Evolutionary conservation across 352 stramenopile species (phyloP).

Genomic region (Pythium pyrilobum): DNA sequence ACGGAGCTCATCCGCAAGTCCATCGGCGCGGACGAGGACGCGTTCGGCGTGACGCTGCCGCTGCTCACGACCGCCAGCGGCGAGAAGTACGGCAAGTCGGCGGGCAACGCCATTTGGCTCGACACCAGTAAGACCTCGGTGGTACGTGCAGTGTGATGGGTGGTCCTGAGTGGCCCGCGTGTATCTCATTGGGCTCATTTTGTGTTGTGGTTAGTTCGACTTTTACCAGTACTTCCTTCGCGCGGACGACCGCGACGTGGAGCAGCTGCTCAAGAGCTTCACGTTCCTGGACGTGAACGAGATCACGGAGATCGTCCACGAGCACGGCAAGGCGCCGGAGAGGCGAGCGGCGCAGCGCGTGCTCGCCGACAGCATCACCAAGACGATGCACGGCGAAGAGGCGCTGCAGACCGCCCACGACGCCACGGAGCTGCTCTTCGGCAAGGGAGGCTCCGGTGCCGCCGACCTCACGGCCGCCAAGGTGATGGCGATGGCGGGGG

Average conservation of each 20-base stretch:
- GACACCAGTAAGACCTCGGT: slow-evolving; percentile 92
- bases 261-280: slow-evolving; percentile 96
- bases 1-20: slow-evolving; percentile 95
- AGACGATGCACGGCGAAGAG: slow-evolving; percentile 91
- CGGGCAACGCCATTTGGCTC: slow-evolving; percentile 97
- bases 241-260: slow-evolving; percentile 89
- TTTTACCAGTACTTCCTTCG: slow-evolving; percentile 93
- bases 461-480: slow-evolving; percentile 57
- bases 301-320: slow-evolving; percentile 84
- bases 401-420: slow-evolving; percentile 60
- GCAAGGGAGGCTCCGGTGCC: slow-evolving; percentile 32
- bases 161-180: background rate
- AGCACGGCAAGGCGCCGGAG: slow-evolving; percentile 74
- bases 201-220: slow-evolving; percentile 58
- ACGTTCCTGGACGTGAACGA: slow-evolving; percentile 94
- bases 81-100: slow-evolving; percentile 99
- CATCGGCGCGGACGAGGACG: slow-evolving; percentile 46
- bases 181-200: background rate
- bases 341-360: slow-evolving; percentile 70
- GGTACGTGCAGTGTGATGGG: slow-evolving; percentile 58
- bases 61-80: slow-evolving; percentile 96
- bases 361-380: slow-evolving; percentile 82
- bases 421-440: slow-evolving; percentile 64
- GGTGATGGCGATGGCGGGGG: slow-evolving; percentile 61
- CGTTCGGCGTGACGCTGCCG: slow-evolving; percentile 94